These are phyloP conservation scores for Pseudocercospora fijiensis DNA, from an alignment of 2,329 filamentous ascomycete genomes.

Conservation along the genomic window DNA sequence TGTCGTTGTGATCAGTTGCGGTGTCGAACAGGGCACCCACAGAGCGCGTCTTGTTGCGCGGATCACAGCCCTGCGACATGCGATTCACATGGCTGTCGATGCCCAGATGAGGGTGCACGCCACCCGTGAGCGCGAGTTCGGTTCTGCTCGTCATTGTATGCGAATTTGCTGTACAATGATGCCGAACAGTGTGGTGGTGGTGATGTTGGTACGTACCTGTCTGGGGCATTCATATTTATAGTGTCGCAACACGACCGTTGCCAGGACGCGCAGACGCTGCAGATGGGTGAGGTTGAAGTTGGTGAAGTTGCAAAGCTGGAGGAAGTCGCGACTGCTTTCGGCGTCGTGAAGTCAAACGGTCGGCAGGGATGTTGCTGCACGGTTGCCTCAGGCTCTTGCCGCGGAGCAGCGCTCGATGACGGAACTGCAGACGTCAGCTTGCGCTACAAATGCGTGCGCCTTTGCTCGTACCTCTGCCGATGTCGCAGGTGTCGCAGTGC, in stretches of 20 bases:
- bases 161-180: conserved; percentile 11
- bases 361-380: conserved; percentile 7
- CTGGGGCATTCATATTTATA: conserved; percentile 53
- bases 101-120: conserved; percentile 12
- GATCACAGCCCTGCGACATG: conserved; percentile 19
- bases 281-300: not conserved
- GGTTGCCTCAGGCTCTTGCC: conserved; percentile 4
- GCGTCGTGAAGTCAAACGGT: conserved; percentile 4
- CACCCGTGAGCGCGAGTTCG: conserved; percentile 12
- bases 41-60: conserved; percentile 23
- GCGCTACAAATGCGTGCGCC: not conserved
- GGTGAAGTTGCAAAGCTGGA: not conserved
- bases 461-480: conserved; percentile 10
- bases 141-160: conserved; percentile 19
- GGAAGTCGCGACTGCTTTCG: conserved; percentile 12
- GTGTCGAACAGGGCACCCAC: conserved; percentile 25
- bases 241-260: conserved; percentile 23
- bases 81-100: conserved; percentile 19
- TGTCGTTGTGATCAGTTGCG: conserved; percentile 46
- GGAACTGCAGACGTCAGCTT: conserved; percentile 13
- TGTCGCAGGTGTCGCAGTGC: conserved; percentile 13
- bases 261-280: not conserved
- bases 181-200: conserved; percentile 9
- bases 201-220: conserved; percentile 46
- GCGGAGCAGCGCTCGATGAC: conserved; percentile 3